Evolutionary conservation across 2,329 filamentous ascomycete species (phyloP), one percentile per base, ranked within the genome.

Genomic region (Calonectria honghensis): DNA sequence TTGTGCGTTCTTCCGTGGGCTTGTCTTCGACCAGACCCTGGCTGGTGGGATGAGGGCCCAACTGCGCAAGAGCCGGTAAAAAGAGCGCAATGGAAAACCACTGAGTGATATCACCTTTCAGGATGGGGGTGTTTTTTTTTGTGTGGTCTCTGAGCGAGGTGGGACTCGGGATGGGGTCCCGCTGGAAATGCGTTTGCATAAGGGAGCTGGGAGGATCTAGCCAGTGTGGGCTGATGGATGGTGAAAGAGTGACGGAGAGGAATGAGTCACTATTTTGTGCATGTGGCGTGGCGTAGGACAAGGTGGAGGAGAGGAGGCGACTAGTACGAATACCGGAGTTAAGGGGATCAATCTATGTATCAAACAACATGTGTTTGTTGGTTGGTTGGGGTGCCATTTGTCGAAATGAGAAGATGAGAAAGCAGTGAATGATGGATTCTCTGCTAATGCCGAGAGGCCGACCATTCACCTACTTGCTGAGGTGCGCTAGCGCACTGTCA

Each of bases 251-350:
- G 61, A 48, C 18, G 14, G 14, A 3, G 18, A 65, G 39, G 29
- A 65, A 50, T 65, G 61, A 65, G 39, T 65, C 61, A 65, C 61
- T 65, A 65, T 45, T 50, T 50, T 50, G 41, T 50, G 61, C 27
- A 65, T 65, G 61, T 65, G 61, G 61, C 61, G 41, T 65, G 61
- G 61, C 61, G 61, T 50, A 32, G 61, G 39, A 65, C 61, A 65
- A 35, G 24, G 57, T 39, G 57, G 57, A 61, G 35, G 57, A 63
- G 57, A 41, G 57, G 57, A 63, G 57, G 35, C 37, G 57, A 39
- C 57, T 41, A 63, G 57, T 63, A 41, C 57, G 10, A 41, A 63
- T 29, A 10, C 57, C 57, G 57, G 57, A 63, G 24, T 39, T 24
- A 61, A 61, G 32, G 35, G 31, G 27, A 61, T 61, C 57, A 37